Percentiles rank a stretch among this genome's conserved stretches.
phyloP scores from a whole-genome alignment of 2,329 filamentous ascomycete species.

The Penicillium sclerotiorum region DNA sequence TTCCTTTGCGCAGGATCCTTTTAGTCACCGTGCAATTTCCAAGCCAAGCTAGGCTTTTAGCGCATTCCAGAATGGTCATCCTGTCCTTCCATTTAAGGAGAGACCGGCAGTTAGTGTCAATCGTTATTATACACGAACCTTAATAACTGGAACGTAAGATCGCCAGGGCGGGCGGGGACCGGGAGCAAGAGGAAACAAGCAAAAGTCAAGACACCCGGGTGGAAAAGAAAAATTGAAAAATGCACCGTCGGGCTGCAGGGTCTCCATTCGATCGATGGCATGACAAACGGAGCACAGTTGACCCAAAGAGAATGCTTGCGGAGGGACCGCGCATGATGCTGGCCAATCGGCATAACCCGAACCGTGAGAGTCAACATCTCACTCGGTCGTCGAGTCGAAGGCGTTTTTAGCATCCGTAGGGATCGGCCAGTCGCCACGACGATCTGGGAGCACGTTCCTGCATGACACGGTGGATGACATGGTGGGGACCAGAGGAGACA shows the following conservation, averaged over 20 bases:
- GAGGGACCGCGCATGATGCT: not conserved
- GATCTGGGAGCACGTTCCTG: constrained; percentile 7
- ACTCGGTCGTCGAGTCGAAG: no score
- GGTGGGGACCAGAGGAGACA: not conserved
- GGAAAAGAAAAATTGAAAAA: not conserved
- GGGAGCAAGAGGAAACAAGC: no score
- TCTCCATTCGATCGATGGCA: not conserved
- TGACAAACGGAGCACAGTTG: no score
- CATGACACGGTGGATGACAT: constrained; percentile 4
- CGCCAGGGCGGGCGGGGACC: no score
- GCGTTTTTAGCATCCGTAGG: not conserved
- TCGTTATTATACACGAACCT: no score
- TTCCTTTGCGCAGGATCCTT: no score
- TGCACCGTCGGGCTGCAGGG: not conserved
- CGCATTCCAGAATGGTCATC: no score
- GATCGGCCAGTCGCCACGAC: constrained; percentile 7
- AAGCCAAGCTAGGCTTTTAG: no score
- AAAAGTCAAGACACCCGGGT: no score
- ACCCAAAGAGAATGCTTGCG: not conserved
- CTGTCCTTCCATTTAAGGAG: not conserved
- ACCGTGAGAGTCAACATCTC: not conserved
- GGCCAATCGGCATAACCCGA: not conserved
- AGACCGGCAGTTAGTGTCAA: constrained; percentile 1
- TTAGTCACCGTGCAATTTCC: no score
- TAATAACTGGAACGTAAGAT: no score